These are phyloP conservation scores for Colletotrichum endophyticum DNA, from an alignment of 2,329 filamentous ascomycete genomes.

Conservation along the genomic window DNA sequence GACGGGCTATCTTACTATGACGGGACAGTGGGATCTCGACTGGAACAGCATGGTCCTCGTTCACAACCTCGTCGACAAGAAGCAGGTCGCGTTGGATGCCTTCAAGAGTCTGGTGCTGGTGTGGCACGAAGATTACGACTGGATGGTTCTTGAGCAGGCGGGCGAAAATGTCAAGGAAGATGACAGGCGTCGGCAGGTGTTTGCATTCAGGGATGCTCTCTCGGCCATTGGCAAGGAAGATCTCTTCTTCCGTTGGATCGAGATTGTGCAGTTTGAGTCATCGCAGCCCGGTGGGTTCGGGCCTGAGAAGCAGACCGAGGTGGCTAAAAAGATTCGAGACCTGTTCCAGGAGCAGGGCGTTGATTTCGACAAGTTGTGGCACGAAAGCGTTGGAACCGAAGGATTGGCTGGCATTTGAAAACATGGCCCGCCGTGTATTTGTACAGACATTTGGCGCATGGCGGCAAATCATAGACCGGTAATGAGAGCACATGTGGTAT, in stretches of 20 bases:
- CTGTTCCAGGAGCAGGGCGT: slow-evolving; percentile 77
- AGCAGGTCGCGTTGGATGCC: slow-evolving; percentile 64
- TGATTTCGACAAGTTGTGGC: slow-evolving; percentile 84
- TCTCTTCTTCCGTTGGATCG: slow-evolving; percentile 91
- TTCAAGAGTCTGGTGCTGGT: slow-evolving; percentile 76
- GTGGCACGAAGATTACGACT: slow-evolving; percentile 70
- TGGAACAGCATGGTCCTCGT: slow-evolving; percentile 81
- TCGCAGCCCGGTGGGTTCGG: slow-evolving; percentile 81
- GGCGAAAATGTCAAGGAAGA: slow-evolving; percentile 59
- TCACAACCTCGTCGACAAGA: slow-evolving; percentile 70
- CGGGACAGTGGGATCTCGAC: slow-evolving; percentile 85
- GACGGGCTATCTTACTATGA: slow-evolving; percentile 88
- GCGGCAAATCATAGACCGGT: not conserved
- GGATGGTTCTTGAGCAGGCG: slow-evolving; percentile 69
- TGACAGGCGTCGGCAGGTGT: slow-evolving; percentile 73
- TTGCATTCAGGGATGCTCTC: slow-evolving; percentile 80
- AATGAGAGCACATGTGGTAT: not conserved
- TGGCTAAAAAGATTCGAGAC: slow-evolving; percentile 75
- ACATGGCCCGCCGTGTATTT: not conserved
- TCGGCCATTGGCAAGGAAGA: slow-evolving; percentile 81
- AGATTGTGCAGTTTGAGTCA: slow-evolving; percentile 88
- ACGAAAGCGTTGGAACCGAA: slow-evolving; percentile 59
- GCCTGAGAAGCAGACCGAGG: slow-evolving; percentile 71
- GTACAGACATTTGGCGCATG: not conserved
- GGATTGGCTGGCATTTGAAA: slow-evolving; percentile 27